Evolutionary conservation across 257 asterid species (phyloP), one percentile per base, ranked within the genome.

Genomic region (Fraxinus pennsylvanica): DNA sequence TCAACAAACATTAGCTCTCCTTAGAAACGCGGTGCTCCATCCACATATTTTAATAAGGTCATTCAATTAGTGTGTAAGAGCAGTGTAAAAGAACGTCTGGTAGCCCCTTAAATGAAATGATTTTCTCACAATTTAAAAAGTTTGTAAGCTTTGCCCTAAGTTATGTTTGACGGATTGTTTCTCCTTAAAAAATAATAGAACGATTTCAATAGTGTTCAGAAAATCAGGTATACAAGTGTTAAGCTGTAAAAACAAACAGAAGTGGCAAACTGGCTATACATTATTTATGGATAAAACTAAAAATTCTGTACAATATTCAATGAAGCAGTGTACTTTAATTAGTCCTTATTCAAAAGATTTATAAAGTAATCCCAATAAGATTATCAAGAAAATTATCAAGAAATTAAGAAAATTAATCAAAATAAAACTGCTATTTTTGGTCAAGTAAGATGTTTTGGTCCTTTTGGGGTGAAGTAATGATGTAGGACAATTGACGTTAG

Each of bases 181-280:
- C 9, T 36, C 0, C 41, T 36, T 36, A 36, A 36, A 36, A 36
- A 36, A 0, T 36, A 36, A 2, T 36, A 6, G 39, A 32, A 32
- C 35, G 35, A 32, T 32, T 32, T 32, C 35, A 32, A 32, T 32
- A 32, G 35, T 32, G 35, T 32, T 32, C 35, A 32, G 5, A 4
- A 32, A 32, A 32, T 4, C 0, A 32, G 5, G 5, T 32, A 32
- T 32, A 32, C 43, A 38, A 38, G 43, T 38, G 43, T 7, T 14
- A 1, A 35, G 78, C 57, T 57, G 33, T 27, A 9, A 50, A 77
- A 33, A 59, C 32, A 7, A 1, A n/a, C 71, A 74, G 27, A 74
- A 6, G 22, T 63, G 6, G 36, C n/a, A 63, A 63, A 13, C 33
- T 63, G 78, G 33, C 82, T 39, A 72, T 59, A 63, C 14, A 43